A percentile compares a stretch with the other conserved stretches of the same genome.
Evolutionary conservation across 768 basidiomycete species (phyloP).

Genomic region (Ramaria sp.): DNA sequence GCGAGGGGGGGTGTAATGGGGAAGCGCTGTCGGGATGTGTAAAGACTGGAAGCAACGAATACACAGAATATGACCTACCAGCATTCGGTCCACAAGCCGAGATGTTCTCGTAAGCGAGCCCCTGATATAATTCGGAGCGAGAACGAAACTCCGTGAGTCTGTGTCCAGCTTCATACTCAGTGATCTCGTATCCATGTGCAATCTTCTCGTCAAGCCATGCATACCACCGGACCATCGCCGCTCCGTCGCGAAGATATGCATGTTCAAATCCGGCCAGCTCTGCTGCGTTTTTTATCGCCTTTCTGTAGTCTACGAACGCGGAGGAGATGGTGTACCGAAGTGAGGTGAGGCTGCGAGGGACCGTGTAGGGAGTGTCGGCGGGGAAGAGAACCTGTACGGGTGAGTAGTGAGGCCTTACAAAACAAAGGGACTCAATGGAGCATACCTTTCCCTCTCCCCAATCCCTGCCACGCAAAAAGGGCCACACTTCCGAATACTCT

Average conservation of each 20-base stretch:
- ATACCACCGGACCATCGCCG: conserved; percentile 75
- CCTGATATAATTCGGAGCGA: conserved; percentile 65
- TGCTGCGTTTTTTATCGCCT: conserved; percentile 80
- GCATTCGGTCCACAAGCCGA: conserved; percentile 86
- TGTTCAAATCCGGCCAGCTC: conserved; percentile 75
- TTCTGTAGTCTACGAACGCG: conserved; percentile 63
- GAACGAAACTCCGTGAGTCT: conserved; percentile 69
- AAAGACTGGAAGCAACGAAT: neutral
- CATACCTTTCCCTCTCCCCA: conserved; percentile 72
- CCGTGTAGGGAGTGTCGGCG: conserved; percentile 70
- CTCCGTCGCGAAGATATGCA: conserved; percentile 88
- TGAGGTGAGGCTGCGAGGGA: conserved; percentile 76
- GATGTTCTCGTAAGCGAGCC: conserved; percentile 83
- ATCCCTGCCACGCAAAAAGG: conserved; percentile 59
- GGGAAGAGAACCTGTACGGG: conserved; percentile 48
- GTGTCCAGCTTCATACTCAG: conserved; percentile 87
- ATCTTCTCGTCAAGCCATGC: conserved; percentile 86
- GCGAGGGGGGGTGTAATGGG: conserved; percentile 82
- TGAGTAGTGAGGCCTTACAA: conserved; percentile 5
- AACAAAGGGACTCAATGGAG: conserved; percentile 1
- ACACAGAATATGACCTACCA: conserved; percentile 25
- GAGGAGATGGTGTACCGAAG: conserved; percentile 67
- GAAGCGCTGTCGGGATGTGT: conserved; percentile 46
- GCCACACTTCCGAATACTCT: conserved; percentile 73
- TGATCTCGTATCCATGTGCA: conserved; percentile 65